phyloP scores from a whole-genome alignment of 805 yeast species.

The Candida manassasensis region DNA sequence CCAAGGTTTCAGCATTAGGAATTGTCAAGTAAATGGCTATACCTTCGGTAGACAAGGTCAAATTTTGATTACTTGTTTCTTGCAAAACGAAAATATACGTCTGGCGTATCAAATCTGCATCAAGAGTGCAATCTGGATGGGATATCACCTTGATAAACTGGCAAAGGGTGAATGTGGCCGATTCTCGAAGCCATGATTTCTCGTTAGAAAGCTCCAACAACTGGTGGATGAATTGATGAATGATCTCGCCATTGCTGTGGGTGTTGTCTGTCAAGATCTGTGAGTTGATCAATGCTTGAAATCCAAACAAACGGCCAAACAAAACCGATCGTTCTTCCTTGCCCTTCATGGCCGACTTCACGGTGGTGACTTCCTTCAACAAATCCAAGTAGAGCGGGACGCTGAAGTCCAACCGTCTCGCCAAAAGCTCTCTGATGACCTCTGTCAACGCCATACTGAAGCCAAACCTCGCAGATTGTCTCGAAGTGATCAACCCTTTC shows the following conservation, averaged over 20 bases:
- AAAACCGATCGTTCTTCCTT: conserved; percentile 74
- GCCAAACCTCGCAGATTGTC: conserved; percentile 83
- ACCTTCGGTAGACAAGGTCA: conserved; percentile 74
- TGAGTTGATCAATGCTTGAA: conserved; percentile 64
- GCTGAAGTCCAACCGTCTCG: conserved; percentile 26
- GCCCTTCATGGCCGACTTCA: conserved; percentile 52
- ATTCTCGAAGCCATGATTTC: conserved; percentile 86
- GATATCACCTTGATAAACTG: conserved; percentile 33
- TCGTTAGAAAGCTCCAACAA: conserved; percentile 53
- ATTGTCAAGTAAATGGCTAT: conserved; percentile 63
- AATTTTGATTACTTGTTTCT: conserved; percentile 45
- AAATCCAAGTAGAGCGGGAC: conserved; percentile 33
- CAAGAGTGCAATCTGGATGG: conserved; percentile 7
- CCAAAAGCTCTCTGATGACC: conserved; percentile 36
- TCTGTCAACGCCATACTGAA: conserved; percentile 86
- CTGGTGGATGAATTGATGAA: conserved; percentile 36
- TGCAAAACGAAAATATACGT: conserved; percentile 31
- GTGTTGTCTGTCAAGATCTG: conserved; percentile 19
- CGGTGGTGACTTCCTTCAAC: conserved; percentile 31
- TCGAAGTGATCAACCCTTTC: conserved; percentile 75
- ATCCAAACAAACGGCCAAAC: conserved; percentile 82
- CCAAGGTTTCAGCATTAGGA: conserved; percentile 21
- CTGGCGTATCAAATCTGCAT: conserved; percentile 15
- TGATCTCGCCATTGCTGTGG: conserved; percentile 10
- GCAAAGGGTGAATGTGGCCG: conserved; percentile 66